Base-by-base conservation (phyloP, 805 yeast species). In the Blastobotrys muscicola region DNA sequence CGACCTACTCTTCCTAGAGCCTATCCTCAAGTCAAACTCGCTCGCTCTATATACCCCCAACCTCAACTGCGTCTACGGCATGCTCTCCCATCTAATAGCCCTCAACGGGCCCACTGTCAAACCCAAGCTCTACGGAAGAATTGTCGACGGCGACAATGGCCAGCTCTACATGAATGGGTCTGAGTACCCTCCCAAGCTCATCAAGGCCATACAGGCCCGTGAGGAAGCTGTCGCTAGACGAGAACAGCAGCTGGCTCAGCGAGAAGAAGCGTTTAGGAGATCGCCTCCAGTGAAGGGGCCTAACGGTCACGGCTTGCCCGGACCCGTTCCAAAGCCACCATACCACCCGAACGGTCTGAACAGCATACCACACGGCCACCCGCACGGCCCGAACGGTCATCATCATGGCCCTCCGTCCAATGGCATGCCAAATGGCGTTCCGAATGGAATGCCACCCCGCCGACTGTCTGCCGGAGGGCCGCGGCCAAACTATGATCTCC, bases 11-110 rank as follows among this genome's bases (percentile, higher is more conserved):
- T 66, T 89, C 43, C 71, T 89, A 48, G 94, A 86, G 57, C 94
- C 95, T 4, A 89, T 89, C 42, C 67, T 89, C 44, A 68, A 87
- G 45, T 95, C 92, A n/a, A 95, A 87, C 64, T 95, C 87, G 58
- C 75, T 76, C 57, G 80, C 82, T 39, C 79, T 86, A 43, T 81
- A 82, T 59, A 85, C 96, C 0, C 96, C 97, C 2, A 89, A 89
- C 59, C 69, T 89, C 59, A 97, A 89, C 64, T 85, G 85, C 53
- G 65, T 85, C 45, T 89, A 85, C 59, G 86, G 95, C 6, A 51
- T 57, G 42, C 43, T 58, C 47, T 50, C 55, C 33, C 76, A 55
- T 67, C 68, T 49, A 44, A 55, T 48, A 55, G 59, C 50, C 16
- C 16, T 41, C 20, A 31, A 41, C 34, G 20, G 37, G 15, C 37